Evolutionary conservation across 1,139 yeast genomes (phyloP), one percentile per base, ranked within the genome.

Genomic region (Scheffersomyces quercinus): DNA sequence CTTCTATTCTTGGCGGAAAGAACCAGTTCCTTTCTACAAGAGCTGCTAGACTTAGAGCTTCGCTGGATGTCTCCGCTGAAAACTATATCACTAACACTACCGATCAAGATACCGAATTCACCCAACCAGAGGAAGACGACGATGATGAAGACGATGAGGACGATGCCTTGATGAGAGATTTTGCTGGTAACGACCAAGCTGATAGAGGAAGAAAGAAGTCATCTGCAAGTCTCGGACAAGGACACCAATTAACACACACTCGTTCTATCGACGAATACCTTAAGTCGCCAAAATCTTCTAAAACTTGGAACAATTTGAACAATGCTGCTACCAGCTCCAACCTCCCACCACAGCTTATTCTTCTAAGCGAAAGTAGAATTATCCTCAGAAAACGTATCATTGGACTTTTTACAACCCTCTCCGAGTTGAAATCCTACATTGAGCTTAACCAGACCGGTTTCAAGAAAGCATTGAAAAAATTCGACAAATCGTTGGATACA

Each of bases 401-500:
- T 37, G 81, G 78, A 24, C 60, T 81, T 41, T 84, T 70, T 58
- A 79, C 86, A 35, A 81, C 82, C 6, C 60, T 83, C 34, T 79
- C 85, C 5, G 88, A 84, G 57, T 67, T 84, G 49, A 82, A 83
- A 54, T 81, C 88, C 0, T 84, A 67, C 56, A 75, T 83, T 44
- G 89, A 84, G 54, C 68, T 84, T 52, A 84, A 84, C 59, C 76
- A 79, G 46, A 81, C 85, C 14, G 89, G 88, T 14, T 83, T 83
- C 62, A 73, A 77, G 46, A 84, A 84, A 52, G 86, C 86, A 15
- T 72, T 82, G 50, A 84, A 84, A 54, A 84, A 84, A 58, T 83
- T 83, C 56, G 90, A 84, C 60, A 84, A 83, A 60, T 79, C 83
- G 4, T 64, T 84, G 48, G 64, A 73, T 42, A 69, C 77, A 6